phyloP scores from a whole-genome alignment of 495 filamentous ascomycete species.

The Beverwykella pulmonaria region DNA sequence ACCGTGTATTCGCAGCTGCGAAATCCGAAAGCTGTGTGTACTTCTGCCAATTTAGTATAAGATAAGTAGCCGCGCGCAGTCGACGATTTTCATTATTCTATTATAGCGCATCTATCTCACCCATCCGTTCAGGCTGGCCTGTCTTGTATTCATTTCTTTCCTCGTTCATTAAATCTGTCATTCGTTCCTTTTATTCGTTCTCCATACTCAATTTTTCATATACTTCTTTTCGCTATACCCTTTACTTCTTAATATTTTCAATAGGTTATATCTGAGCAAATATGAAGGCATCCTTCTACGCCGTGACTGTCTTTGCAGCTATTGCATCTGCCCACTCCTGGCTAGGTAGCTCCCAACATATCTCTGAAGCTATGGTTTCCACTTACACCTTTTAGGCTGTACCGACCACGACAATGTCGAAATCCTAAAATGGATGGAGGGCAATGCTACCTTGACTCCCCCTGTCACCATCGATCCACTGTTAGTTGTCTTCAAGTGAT shows the following conservation, averaged over 20 bases:
- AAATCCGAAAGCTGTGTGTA: not conserved
- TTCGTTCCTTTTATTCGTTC: no score
- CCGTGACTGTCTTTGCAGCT: not conserved
- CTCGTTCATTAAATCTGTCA: no score
- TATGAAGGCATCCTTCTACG: not conserved
- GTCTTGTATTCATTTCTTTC: not conserved
- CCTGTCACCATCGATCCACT: not conserved
- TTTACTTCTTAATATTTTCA: no score
- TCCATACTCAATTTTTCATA: no score
- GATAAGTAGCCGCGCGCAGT: not conserved
- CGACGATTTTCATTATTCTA: not conserved
- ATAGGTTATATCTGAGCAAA: not conserved
- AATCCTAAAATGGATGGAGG: slow-evolving; percentile 4
- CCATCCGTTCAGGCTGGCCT: not conserved
- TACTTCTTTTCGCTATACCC: no score
- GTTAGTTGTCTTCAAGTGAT: not conserved
- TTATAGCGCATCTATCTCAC: not conserved
- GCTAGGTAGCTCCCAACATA: not conserved
- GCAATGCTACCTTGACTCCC: not conserved
- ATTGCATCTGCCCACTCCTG: not conserved
- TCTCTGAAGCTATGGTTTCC: no score
- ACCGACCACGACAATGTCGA: slow-evolving; percentile 1
- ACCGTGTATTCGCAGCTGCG: not conserved
- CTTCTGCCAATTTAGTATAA: not conserved
- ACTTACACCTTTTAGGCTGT: not conserved